Evolutionary conservation across 2,329 filamentous ascomycete genomes (phyloP).

Genomic region (Exophiala xenobiotica): DNA sequence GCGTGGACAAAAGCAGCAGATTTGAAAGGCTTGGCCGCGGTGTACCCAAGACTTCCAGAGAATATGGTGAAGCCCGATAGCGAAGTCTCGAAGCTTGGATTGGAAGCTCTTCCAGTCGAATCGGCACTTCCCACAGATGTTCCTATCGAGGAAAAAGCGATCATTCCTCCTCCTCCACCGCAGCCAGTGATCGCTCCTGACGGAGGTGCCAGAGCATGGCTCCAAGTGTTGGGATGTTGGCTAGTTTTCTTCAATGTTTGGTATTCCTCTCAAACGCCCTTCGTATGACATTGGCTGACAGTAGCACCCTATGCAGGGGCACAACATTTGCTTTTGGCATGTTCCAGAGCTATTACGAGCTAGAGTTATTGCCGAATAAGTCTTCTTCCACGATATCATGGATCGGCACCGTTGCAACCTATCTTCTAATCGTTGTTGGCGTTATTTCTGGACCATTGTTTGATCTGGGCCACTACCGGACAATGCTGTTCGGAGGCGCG

Average conservation of each 20-base stretch:
- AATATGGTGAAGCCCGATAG: conserved; percentile 9
- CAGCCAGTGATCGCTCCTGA: conserved; percentile 59
- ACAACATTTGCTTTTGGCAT: conserved; percentile 52
- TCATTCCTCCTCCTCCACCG: conserved; percentile 13
- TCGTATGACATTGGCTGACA: conserved; percentile 8
- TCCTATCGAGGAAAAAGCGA: conserved; percentile 11
- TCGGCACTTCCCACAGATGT: conserved; percentile 6
- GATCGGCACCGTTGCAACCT: conserved; percentile 84
- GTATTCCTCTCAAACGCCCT: conserved; percentile 69
- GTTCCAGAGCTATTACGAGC: conserved; percentile 75
- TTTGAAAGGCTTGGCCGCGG: neutral
- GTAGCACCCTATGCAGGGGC: conserved; percentile 19
- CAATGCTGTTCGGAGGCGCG: conserved; percentile 69
- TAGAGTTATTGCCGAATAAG: conserved; percentile 69
- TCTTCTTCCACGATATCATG: conserved; percentile 73
- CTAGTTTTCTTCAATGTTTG: conserved; percentile 71
- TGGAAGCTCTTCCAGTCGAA: conserved; percentile 12
- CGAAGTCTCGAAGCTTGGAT: conserved; percentile 10
- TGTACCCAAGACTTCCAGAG: neutral
- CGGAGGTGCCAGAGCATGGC: conserved; percentile 74
- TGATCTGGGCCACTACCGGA: conserved; percentile 75
- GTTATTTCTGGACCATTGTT: conserved; percentile 86
- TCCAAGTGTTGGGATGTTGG: conserved; percentile 81
- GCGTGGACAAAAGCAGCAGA: too few species aligned
- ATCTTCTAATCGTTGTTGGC: conserved; percentile 79